Evolutionary conservation across 768 basidiomycete genomes (phyloP).

Genomic region (Melanogaster broomeanus): DNA sequence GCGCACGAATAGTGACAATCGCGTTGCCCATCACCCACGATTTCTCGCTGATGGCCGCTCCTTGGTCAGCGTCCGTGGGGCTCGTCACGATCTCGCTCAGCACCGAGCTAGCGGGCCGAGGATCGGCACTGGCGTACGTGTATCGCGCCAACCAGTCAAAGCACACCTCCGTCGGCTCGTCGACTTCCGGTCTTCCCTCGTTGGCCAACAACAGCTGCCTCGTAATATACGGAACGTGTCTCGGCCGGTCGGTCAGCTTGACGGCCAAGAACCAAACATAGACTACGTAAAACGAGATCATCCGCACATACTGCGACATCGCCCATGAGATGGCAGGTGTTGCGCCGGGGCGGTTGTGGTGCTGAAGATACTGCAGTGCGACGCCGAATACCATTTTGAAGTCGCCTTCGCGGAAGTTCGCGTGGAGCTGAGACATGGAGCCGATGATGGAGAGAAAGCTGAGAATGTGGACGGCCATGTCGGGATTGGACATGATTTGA

Average conservation of each 20-base stretch:
- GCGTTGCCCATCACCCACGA: conserved; percentile 88
- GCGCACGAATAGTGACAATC: conserved; percentile 76
- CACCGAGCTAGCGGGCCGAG: conserved; percentile 78
- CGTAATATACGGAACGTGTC: conserved; percentile 83
- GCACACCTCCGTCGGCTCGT: conserved; percentile 93
- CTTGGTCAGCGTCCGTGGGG: conserved; percentile 34
- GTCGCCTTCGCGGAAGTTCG: conserved; percentile 88
- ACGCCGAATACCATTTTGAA: conserved; percentile 95
- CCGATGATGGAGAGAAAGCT: conserved; percentile 88
- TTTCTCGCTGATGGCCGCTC: conserved; percentile 51
- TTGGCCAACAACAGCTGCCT: conserved; percentile 85
- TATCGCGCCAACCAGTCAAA: conserved; percentile 98
- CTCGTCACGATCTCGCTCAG: conserved; percentile 81
- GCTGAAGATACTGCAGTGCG: conserved; percentile 89
- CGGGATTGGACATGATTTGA: conserved; percentile 92
- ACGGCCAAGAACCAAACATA: conserved; percentile 95
- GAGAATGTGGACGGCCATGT: conserved; percentile 95
- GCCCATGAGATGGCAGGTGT: conserved; percentile 76
- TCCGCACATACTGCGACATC: conserved; percentile 87
- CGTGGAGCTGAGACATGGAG: conserved; percentile 74
- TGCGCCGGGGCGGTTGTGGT: conserved; percentile 72
- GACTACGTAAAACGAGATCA: conserved; percentile 86
- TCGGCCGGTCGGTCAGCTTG: conserved; percentile 76
- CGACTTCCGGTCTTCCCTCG: conserved; percentile 68
- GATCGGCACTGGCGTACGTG: conserved; percentile 92